Base-by-base conservation (phyloP, 495 filamentous ascomycete genomes). In the Talaromyces ruber region DNA sequence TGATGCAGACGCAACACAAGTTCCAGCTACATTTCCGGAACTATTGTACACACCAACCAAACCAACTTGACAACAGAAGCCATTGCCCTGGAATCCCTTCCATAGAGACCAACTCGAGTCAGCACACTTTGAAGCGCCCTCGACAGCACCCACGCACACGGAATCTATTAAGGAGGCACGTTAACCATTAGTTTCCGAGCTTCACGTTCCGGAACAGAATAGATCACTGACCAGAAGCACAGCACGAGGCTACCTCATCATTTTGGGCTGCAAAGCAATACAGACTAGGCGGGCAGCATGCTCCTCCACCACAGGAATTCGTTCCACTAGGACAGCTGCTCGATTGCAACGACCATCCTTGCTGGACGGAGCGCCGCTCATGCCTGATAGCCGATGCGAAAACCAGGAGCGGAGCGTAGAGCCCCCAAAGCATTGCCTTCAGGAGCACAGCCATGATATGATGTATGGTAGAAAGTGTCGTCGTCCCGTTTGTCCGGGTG, bases 321-420 rank as follows among this genome's bases (percentile, higher is more conserved):
- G 34, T 51, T 52, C 61, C 66, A 24, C 43, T 52, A 4, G 66
- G 66, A 34, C 64, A 65, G n/a, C 55, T 64, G 30, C 34, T 53
- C 21, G 66, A 55, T 58, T 67, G 66, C n/a, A 67, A 56, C 2
- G 65, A 67, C 64, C 65, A 67, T 21, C 65, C 65, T 57, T 65
- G 63, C 11, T 12, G 9, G 2, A 66, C 24, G 22, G 65, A 53
- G 3, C 63, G 63, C 2, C 43, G 43, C 43, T 50, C n/a, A 0
- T 50, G 43, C 21, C 43, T 14, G 11, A 50, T 50, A 7, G n/a
- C 43, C 0, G 43, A 50, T 50, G 43, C n/a, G 11, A 7, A 50
- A 22, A 22, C 11, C 16, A 50, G 43, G 43, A 50, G 43, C 43
- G 43, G n/a, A 22, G 43, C 16, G 8, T 22, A 50, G 43, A 50